phyloP scores from a whole-genome alignment of 257 asterid genomes.

The Solanum microdontum region DNA sequence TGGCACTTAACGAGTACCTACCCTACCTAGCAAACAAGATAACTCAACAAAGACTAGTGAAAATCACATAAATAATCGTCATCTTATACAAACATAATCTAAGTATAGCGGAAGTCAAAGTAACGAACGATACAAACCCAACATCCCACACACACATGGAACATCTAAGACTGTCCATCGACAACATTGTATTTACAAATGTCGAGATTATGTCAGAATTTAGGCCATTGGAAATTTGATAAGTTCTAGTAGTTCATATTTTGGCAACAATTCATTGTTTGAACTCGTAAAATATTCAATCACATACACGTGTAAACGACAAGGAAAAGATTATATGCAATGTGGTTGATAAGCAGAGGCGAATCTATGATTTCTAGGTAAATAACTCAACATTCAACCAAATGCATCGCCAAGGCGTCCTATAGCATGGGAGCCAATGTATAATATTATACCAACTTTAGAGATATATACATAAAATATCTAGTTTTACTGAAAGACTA shows the following conservation, averaged over 20 bases:
- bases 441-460: neutral
- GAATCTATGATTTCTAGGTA: neutral
- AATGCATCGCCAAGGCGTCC: neutral
- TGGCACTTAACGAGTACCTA: neutral
- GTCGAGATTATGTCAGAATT: neutral
- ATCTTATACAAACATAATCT: neutral
- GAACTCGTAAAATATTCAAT: conserved; percentile 64
- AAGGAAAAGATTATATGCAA: conserved; percentile 56
- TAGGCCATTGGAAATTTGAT: neutral
- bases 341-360: conserved; percentile 38
- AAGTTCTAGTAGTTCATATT: neutral
- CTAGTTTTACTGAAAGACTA: neutral
- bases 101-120: neutral
- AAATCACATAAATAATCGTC: neutral
- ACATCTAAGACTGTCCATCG: neutral
- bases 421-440: neutral
- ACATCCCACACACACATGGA: neutral
- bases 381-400: neutral
- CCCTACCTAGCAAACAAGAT: neutral
- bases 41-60: neutral
- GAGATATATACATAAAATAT: conserved; percentile 15
- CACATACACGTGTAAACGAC: conserved; percentile 57
- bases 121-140: neutral
- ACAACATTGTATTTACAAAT: neutral
- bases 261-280: conserved; percentile 31